phyloP scores from a whole-genome alignment of 306 rosid genomes.

The Erythrophleum fordii region DNA sequence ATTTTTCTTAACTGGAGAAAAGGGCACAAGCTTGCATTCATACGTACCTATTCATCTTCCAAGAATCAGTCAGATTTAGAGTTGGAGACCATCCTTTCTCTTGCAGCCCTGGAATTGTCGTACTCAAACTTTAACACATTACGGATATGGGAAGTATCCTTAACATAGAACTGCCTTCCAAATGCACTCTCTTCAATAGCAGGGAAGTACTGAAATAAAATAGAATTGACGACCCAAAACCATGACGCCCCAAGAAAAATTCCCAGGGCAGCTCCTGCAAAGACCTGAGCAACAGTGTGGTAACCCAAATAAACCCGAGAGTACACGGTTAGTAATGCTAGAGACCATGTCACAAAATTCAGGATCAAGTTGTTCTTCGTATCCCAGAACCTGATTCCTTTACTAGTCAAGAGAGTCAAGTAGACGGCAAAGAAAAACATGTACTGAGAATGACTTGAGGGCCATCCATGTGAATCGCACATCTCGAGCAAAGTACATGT shows the following conservation, averaged over 20 bases:
- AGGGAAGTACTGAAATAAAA: constrained; percentile 56
- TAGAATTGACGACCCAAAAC: constrained; percentile 77
- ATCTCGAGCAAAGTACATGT: constrained; percentile 78
- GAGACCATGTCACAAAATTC: constrained; percentile 54
- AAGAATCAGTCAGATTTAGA: constrained; percentile 48
- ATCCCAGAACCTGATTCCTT: constrained; percentile 51
- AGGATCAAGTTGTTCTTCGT: constrained; percentile 40
- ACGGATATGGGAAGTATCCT: constrained; percentile 85
- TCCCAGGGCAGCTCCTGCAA: constrained; percentile 85
- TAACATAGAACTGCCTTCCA: constrained; percentile 70
- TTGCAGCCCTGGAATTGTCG: constrained; percentile 75
- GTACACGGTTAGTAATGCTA: constrained; percentile 64
- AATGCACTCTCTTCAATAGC: constrained; percentile 75
- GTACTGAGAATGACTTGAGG: constrained; percentile 91
- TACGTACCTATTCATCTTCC: constrained; percentile 15
- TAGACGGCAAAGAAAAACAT: constrained; percentile 89
- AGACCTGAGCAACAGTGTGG: constrained; percentile 79
- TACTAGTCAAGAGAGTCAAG: constrained; percentile 53
- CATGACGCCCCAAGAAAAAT: constrained; percentile 68
- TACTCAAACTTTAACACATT: constrained; percentile 94
- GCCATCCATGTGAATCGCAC: constrained; percentile 98
- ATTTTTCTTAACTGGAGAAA: not conserved
- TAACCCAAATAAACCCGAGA: constrained; percentile 95
- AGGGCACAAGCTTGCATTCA: not conserved
- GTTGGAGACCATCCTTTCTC: constrained; percentile 47